A percentile compares a stretch with the other conserved stretches of the same genome.
phyloP scores from a whole-genome alignment of 768 basidiomycete species.

The Coprinopsis sp. region DNA sequence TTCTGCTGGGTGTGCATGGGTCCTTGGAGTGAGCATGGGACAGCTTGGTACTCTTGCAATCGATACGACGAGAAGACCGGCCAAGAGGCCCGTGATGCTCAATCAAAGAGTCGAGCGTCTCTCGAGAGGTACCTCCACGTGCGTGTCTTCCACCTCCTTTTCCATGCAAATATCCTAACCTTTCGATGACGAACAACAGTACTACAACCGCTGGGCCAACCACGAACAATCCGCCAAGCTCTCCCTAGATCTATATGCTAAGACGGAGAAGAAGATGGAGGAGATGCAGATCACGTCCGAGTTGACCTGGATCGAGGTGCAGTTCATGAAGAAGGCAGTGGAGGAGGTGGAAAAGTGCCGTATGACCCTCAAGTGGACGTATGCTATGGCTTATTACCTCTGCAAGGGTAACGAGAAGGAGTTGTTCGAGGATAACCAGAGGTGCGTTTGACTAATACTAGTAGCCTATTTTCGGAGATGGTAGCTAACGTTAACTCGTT shows the following conservation, averaged over 20 bases:
- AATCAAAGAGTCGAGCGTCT: conserved; percentile 84
- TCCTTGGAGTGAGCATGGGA: conserved; percentile 96
- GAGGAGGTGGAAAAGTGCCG: conserved; percentile 88
- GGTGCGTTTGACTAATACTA: conserved; percentile 36
- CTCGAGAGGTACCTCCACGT: conserved; percentile 96
- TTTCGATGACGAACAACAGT: conserved; percentile 42
- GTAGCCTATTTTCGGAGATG: neutral
- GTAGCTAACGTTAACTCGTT: neutral
- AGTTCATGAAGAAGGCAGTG: conserved; percentile 98
- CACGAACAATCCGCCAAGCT: conserved; percentile 99
- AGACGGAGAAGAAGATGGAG: conserved; percentile 99
- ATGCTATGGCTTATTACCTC: conserved; percentile 98
- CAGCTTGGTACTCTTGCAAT: conserved; percentile 97
- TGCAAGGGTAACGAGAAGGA: conserved; percentile 89
- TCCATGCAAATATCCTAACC: conserved; percentile 8
- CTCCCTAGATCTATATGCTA: conserved; percentile 83
- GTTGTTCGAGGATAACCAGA: conserved; percentile 95
- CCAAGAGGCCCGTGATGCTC: conserved; percentile 84
- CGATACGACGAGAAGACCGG: conserved; percentile 92
- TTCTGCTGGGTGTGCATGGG: conserved; percentile 99
- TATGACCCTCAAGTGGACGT: conserved; percentile 98
- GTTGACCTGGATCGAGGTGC: conserved; percentile 97
- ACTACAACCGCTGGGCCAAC: conserved; percentile 99
- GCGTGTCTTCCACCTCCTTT: conserved; percentile 25
- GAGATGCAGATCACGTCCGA: conserved; percentile 94